A percentile compares a stretch with the other conserved stretches of the same genome.
These are phyloP conservation scores for Thraustochytrium striatum DNA, from an alignment of 352 stramenopile genomes.

Conservation along the genomic window DNA sequence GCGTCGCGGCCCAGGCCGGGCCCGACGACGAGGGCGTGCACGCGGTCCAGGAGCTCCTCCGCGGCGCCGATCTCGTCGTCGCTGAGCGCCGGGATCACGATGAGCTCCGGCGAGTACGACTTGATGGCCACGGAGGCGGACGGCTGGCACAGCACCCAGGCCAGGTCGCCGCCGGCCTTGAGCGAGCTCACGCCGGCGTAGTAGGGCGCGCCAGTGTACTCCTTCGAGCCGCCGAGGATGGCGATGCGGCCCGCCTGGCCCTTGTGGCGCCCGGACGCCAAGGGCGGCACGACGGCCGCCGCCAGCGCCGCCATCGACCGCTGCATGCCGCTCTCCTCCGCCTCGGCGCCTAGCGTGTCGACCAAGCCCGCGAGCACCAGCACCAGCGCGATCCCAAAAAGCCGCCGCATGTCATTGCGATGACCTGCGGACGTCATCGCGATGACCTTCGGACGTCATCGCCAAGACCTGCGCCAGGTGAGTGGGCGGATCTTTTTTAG, in stretches of 20 bases:
- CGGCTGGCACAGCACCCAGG: slow-evolving; percentile 86
- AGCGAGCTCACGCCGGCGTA: slow-evolving; percentile 89
- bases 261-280: slow-evolving; percentile 25
- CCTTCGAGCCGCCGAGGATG: slow-evolving; percentile 88
- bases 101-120: slow-evolving; percentile 69
- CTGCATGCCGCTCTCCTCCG: too few relatives aligned
- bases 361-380: too few relatives aligned
- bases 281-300: background rate
- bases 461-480: too few relatives aligned
- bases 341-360: too few relatives aligned
- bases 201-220: slow-evolving; percentile 94
- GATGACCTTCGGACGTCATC: too few relatives aligned
- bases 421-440: too few relatives aligned
- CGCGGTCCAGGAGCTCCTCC: background rate
- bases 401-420: too few relatives aligned
- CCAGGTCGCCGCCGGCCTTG: slow-evolving; percentile 88
- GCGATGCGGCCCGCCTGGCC: slow-evolving; percentile 71
- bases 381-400: too few relatives aligned
- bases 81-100: slow-evolving; percentile 58
- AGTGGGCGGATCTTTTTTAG: too few relatives aligned
- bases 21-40: slow-evolving; percentile 77
- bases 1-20: slow-evolving; percentile 84
- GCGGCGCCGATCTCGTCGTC: background rate
- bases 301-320: too few relatives aligned
- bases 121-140: slow-evolving; percentile 93